A percentile compares a stretch with the other conserved stretches of the same genome.
Evolutionary conservation across 2,329 filamentous ascomycete species (phyloP).

Genomic region (Pseudocercospora vitis): DNA sequence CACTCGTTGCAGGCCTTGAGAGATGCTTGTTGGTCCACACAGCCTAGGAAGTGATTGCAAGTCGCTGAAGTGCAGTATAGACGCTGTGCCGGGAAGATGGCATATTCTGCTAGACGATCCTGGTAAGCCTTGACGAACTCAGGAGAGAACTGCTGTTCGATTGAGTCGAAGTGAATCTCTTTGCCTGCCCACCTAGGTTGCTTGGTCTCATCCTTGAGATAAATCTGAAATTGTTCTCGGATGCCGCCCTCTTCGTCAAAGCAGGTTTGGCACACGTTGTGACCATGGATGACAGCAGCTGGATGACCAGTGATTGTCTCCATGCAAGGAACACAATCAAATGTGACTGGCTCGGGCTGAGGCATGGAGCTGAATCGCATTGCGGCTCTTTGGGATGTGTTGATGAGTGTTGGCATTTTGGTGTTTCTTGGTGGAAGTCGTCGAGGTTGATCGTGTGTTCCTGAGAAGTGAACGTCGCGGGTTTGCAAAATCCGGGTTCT

Average conservation of each 20-base stretch:
- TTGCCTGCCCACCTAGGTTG: background rate
- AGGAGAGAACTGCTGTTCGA: background rate
- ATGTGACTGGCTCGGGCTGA: too few relatives aligned
- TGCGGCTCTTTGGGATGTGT: too few relatives aligned
- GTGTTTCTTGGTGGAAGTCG: too few relatives aligned
- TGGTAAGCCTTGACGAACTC: background rate
- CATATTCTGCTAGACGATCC: background rate
- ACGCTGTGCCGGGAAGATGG: background rate
- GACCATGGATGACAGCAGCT: background rate
- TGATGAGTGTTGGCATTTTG: too few relatives aligned
- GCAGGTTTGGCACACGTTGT: background rate
- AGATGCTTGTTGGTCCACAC: too few relatives aligned
- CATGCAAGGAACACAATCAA: background rate
- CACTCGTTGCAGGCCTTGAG: background rate
- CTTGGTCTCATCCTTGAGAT: background rate
- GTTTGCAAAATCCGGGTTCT: too few relatives aligned
- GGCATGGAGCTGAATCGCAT: too few relatives aligned
- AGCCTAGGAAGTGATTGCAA: background rate
- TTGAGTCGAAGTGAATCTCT: background rate
- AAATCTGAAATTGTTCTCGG: background rate
- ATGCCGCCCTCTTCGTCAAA: background rate
- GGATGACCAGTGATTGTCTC: background rate
- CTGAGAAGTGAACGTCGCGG: too few relatives aligned
- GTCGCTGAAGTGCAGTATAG: background rate
- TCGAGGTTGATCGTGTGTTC: too few relatives aligned